phyloP scores from a whole-genome alignment of 2,329 filamentous ascomycete species.

The Mollisia scopiformis region DNA sequence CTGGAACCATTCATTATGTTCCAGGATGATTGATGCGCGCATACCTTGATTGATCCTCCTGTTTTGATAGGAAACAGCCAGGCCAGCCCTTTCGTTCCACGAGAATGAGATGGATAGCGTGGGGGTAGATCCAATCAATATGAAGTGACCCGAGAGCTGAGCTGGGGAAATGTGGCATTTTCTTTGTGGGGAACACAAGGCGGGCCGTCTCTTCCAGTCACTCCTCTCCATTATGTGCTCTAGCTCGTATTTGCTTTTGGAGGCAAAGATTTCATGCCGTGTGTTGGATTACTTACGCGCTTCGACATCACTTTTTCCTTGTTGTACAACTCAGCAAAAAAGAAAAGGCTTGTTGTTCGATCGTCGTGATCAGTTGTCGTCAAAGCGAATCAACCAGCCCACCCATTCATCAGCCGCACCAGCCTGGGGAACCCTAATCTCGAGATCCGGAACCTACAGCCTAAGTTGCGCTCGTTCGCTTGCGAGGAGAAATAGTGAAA shows the following conservation, averaged over 20 bases:
- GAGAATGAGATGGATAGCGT: too few relatives aligned
- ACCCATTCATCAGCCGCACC: background rate
- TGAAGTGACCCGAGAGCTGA: too few relatives aligned
- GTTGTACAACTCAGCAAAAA: background rate
- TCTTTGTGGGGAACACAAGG: background rate
- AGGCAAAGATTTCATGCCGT: background rate
- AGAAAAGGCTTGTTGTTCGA: background rate
- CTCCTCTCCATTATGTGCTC: background rate
- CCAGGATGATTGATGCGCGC: too few relatives aligned
- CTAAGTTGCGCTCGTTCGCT: background rate
- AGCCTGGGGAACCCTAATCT: background rate
- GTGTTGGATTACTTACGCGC: background rate
- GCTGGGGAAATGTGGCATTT: slow-evolving; percentile 1
- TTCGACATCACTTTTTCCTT: background rate
- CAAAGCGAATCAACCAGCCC: background rate
- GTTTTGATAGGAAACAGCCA: background rate
- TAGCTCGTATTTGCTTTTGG: background rate
- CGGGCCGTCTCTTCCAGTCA: background rate
- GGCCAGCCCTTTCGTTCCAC: too few relatives aligned
- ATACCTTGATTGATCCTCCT: too few relatives aligned
- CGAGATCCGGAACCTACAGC: background rate
- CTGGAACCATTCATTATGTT: too few relatives aligned
- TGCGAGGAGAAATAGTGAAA: too few relatives aligned
- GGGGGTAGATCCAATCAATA: background rate
- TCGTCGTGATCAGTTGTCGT: background rate